Evolutionary conservation across 2,329 filamentous ascomycete species (phyloP), one percentile per base, ranked within the genome.

Genomic region (Phialocephala sp.): DNA sequence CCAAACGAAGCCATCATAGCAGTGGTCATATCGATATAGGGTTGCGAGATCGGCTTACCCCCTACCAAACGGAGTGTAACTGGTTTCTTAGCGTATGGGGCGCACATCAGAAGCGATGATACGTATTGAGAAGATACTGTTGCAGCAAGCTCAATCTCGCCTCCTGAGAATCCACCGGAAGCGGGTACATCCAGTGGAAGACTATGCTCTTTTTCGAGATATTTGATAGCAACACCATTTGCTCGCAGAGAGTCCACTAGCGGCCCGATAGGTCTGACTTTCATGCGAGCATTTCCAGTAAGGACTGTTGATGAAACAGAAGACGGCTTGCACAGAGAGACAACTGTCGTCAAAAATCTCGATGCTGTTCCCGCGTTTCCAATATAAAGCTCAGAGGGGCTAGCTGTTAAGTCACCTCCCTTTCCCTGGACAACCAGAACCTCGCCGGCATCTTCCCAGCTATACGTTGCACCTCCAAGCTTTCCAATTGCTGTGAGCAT

Each of bases 91-190:
- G 95, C 95, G 75, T 98, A 99, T 0, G 95, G 95, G 0, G 95
- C 95, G 66, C 93, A 96, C 92, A 99, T 96, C 60, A 99, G 83
- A 69, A 99, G 89, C 1, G 94, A 97, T 0, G 95, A 98, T 43
- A 99, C 95, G 76, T 98, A 99, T 80, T 99, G 95, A n/a, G 95
- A 98, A 9, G 95, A 99, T 18, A 98, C 91, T 50, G 95, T 98
- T 0, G 95, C 95, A 12, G 94, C 93, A 64, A 99, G 85, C 76
- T 97, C 91, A 72, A 99, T 97, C 35, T 91, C 84, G 43, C 95
- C 95, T 63, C 94, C 94, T 56, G 88, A 87, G 71, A 97, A 90
- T 4, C 94, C 94, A 57, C 89, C 90, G 27, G 91, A 91, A 55
- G 95, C 93, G 68, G 90, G 86, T 59, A 99, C 90, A 65, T 89